Evolutionary conservation across 768 basidiomycete species (phyloP), one percentile per base, ranked within the genome.

Genomic region (Serpula lacrymans): DNA sequence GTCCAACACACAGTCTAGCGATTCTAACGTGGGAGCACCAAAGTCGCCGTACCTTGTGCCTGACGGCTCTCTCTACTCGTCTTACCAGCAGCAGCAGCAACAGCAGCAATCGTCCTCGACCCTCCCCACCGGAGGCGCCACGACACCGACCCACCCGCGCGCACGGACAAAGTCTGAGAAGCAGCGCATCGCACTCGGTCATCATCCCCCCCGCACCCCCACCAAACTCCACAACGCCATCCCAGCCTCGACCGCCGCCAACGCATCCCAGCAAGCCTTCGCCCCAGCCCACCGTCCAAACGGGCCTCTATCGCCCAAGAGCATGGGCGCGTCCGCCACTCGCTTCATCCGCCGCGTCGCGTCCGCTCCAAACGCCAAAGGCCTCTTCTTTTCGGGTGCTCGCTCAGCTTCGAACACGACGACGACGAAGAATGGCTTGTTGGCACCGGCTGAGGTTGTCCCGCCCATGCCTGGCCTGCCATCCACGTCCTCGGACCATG

Each of bases 361-460:
- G 3, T 96, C 92, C 7, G 94, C 96, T 2, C 95, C 95, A 3
- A 99, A 97, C 57, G 86, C 93, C 24, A 98, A 97, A 60, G 87
- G 84, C 21, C 72, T 99, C 22, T 92, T 98, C 60, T 69, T 72
- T 27, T 65, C 79, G 32, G 66, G 75, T 41, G 71, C 79, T 30
- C 75, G 80, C 18, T 75, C 77, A 14, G 54, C 74, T 3, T 70
- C 75, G 1, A 51, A 14, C 14, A 26, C 57, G 14, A 44, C 68
- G 22, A 78, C 78, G 2, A 84, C 82, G 21, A 85, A 78, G 68
- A 88, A 89, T 53, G 87, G 88, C 11, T 65, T 91, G 30, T 70
- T 91, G 28, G 80, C 90, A 11, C 87, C 88, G 3, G 75, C 75
- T 7, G 78, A 83, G 34, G 52, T 68, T 20, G 62, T 81, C 23